Base-by-base conservation (phyloP, 805 yeast species). In the Saturnispora silvae region DNA sequence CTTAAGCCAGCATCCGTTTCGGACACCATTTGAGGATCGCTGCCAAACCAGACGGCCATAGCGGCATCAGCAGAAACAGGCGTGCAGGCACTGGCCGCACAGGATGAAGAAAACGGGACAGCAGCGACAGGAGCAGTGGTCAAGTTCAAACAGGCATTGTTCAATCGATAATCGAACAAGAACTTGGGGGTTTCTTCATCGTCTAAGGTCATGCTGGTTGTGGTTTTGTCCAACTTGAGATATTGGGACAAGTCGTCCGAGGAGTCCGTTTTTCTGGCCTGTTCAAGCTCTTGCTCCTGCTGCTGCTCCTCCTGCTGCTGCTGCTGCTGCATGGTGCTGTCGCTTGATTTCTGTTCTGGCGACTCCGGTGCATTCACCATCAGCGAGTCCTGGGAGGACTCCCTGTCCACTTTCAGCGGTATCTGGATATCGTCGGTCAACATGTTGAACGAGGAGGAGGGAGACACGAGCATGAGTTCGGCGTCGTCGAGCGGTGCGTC, bases 381-480 rank as follows among this genome's bases (percentile, higher is more conserved):
- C 23, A 33, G 33, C 11, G 38, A 40, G 19, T 18, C 33, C 34
- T 15, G 29, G 10, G 31, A 40, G 19, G 27, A 28, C 5, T 22
- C 33, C 10, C 32, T 27, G 11, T 10, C 18, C 8, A 15, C 32
- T n/a, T 31, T 28, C 28, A 22, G n/a, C 14, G 23, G n/a, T 11
- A 26, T 4, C 4, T 16, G 20, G 11, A 27, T 31, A 27, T 29
- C 24, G 7, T 17, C 20, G 4, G 44, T 38, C 10, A 43, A 33
- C 26, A 37, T 32, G 20, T 43, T 37, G n/a, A 42, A 22, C 24
- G 24, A 37, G 9, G 47, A 41, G 10, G 42, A 30, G 11, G 41
- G 40, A n/a, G 42, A 36, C 14, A 40, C 29, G 10, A 46, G 23
- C 6, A 40, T 8, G 10, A 22, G 10, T 22, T 22, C 24, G 7